A percentile compares a stretch with the other conserved stretches of the same genome.
phyloP scores from a whole-genome alignment of 441 rosid genomes.

The Eruca vesicaria region DNA sequence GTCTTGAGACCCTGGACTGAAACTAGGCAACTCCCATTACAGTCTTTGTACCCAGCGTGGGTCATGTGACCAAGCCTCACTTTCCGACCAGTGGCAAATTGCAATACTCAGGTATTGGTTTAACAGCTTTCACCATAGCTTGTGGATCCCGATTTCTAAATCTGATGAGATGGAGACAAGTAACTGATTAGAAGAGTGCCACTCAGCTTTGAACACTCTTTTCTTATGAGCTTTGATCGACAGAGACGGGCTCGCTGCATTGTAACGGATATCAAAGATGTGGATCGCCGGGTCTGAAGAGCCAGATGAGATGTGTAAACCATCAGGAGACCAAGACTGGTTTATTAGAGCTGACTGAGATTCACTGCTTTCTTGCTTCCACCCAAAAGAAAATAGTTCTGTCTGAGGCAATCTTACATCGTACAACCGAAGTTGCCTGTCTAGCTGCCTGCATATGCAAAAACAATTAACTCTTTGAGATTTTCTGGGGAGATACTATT shows the following conservation, averaged over 20 bases:
- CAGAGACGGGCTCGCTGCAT: conserved; percentile 67
- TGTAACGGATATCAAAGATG: conserved; percentile 81
- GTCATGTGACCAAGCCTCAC: background rate
- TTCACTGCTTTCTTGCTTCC: conserved; percentile 98
- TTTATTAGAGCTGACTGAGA: conserved; percentile 85
- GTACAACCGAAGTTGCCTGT: conserved; percentile 70
- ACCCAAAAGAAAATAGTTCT: conserved; percentile 85
- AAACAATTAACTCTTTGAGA: background rate
- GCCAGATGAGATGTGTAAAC: conserved; percentile 74
- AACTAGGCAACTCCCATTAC: background rate
- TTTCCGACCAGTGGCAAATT: background rate
- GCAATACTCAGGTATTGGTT: background rate
- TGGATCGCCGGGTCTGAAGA: conserved; percentile 92
- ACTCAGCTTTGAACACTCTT: conserved; percentile 86
- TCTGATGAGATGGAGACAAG: conserved; percentile 90
- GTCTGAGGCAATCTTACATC: conserved; percentile 79
- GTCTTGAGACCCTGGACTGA: background rate
- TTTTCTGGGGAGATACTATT: background rate
- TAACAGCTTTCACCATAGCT: conserved; percentile 36
- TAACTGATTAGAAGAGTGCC: conserved; percentile 63
- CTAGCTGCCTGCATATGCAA: conserved; percentile 57
- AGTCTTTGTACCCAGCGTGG: background rate
- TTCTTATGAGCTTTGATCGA: conserved; percentile 82
- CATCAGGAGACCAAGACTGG: conserved; percentile 96
- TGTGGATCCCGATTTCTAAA: conserved; percentile 74